Percentiles rank a stretch among this genome's conserved stretches.
phyloP scores from a whole-genome alignment of 345 rosid genomes.

The Rubroshorea leprosula region DNA sequence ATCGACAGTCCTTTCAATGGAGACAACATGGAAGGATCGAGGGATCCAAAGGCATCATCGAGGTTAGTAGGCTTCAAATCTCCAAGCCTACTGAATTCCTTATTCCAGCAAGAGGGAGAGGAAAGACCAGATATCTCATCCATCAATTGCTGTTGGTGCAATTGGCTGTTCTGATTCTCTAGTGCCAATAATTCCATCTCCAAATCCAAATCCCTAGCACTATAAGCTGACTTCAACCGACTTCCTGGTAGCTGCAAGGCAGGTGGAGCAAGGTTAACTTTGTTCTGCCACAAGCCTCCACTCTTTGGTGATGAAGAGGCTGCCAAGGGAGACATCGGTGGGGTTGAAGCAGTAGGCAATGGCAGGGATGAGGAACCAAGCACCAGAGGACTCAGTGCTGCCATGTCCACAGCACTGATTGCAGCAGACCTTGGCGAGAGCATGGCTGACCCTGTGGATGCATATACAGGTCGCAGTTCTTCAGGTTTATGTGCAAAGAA shows the following conservation, averaged over 20 bases:
- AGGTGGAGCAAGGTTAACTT: conserved; percentile 58
- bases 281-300: conserved; percentile 76
- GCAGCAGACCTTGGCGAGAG: conserved; percentile 74
- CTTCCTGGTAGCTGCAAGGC: conserved; percentile 79
- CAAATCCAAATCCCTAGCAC: conserved; percentile 68
- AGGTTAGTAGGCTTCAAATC: conserved; percentile 51
- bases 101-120: conserved; percentile 48
- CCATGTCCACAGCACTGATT: conserved; percentile 50
- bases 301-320: conserved; percentile 67
- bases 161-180: conserved; percentile 31
- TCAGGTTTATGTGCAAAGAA: conserved; percentile 92
- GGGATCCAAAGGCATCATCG: conserved; percentile 58
- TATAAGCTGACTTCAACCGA: conserved; percentile 65
- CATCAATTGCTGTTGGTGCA: conserved; percentile 40
- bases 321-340: conserved; percentile 72
- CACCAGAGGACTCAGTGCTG: conserved; percentile 46
- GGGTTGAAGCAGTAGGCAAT: conserved; percentile 55
- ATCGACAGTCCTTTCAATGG: conserved; percentile 42
- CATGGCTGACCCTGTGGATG: conserved; percentile 91
- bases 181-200: conserved; percentile 66
- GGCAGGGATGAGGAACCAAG: conserved; percentile 49
- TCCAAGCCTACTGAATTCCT: conserved; percentile 38
- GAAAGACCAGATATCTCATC: conserved; percentile 63
- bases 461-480: conserved; percentile 85
- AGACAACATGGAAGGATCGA: conserved; percentile 50